These are phyloP conservation scores for Pezicula radicicola DNA, from an alignment of 2,329 filamentous ascomycete species.

Conservation along the genomic window DNA sequence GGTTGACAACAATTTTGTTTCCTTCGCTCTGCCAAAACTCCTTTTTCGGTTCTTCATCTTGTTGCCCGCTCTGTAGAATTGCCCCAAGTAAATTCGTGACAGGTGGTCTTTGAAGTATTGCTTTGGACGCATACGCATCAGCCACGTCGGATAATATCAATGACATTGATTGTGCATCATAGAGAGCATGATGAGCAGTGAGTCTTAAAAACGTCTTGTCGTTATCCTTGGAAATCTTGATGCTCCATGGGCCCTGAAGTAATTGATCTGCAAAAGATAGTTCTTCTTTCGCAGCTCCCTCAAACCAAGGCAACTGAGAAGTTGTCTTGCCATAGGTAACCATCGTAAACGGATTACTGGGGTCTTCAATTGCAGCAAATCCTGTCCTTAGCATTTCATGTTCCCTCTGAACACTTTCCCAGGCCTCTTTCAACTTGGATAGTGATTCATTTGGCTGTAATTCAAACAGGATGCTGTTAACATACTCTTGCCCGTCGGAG, in stretches of 20 bases:
- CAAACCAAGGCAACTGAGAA: slow-evolving; percentile 36
- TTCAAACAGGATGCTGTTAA: slow-evolving; percentile 66
- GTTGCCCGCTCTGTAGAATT: slow-evolving; percentile 36
- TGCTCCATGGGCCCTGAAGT: slow-evolving; percentile 22
- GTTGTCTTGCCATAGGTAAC: slow-evolving; percentile 49
- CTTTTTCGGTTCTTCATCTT: slow-evolving; percentile 31
- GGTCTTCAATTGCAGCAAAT: slow-evolving; percentile 61
- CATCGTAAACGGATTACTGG: slow-evolving; percentile 69
- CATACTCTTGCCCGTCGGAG: slow-evolving; percentile 66
- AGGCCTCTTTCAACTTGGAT: slow-evolving; percentile 50
- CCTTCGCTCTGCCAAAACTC: slow-evolving; percentile 63
- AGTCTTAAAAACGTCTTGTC: slow-evolving; percentile 17
- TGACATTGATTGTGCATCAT: slow-evolving; percentile 75
- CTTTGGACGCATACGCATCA: slow-evolving; percentile 30
- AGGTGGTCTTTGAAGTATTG: slow-evolving; percentile 21
- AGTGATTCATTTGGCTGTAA: slow-evolving; percentile 39
- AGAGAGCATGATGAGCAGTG: slow-evolving; percentile 70
- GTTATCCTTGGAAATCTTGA: slow-evolving; percentile 11
- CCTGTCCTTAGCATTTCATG: slow-evolving; percentile 77
- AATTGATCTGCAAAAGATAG: slow-evolving; percentile 3
- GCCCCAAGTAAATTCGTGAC: slow-evolving; percentile 40
- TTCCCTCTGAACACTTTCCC: slow-evolving; percentile 47
- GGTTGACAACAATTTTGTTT: slow-evolving; percentile 53
- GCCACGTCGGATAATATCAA: slow-evolving; percentile 60
- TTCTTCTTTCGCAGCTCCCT: slow-evolving; percentile 10